Evolutionary conservation across 257 asterid genomes (phyloP), one percentile per base, ranked within the genome.

Genomic region (Fraxinus anomala): DNA sequence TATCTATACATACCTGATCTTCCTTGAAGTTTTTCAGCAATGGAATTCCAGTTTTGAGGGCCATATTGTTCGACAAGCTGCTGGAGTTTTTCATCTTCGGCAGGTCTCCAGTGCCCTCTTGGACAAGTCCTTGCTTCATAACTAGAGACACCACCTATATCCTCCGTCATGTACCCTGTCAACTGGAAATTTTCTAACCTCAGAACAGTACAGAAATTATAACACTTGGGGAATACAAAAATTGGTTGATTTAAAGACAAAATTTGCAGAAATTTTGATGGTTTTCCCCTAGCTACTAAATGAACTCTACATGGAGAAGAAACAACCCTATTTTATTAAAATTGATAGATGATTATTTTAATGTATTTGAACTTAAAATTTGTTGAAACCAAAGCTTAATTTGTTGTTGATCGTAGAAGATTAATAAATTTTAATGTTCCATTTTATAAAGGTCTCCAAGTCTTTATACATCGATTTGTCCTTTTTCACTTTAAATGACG

Each of bases 41-140:
- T 92, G 4, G 98, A 89, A 71, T 94, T 94, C 98, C 98, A 94
- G 79, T 94, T 92, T 75, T 92, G 98, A 79, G 98, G 98, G 65
- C 98, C 98, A 72, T 83, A 86, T 80, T 91, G 88, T 28, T 89
- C 90, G 49, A 94, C 98, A 19, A 94, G 94, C 76, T 80, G 92
- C 68, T 96, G 86, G 76, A 92, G 96, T 49, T 82, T 92, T 74
- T 92, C 98, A n/a, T 94, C 98, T 82, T 94, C 98, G 0, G 97
- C 93, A 0, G 97, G 97, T 72, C 97, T 81, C 98, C 97, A 94
- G 85, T 94, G 98, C 0, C 98, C 98, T 47, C 97, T 87, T 67
- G 94, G 95, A 67, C 97, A 92, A 67, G 75, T 81, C 77, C 89
- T 89, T 2, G 87, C 80, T 79, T 91, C 93, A 24, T 88, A 88